Percentiles rank a stretch among this genome's conserved stretches.
These are phyloP conservation scores for Cladobotryum protrusum DNA, from an alignment of 2,329 filamentous ascomycete species.

Conservation along the genomic window DNA sequence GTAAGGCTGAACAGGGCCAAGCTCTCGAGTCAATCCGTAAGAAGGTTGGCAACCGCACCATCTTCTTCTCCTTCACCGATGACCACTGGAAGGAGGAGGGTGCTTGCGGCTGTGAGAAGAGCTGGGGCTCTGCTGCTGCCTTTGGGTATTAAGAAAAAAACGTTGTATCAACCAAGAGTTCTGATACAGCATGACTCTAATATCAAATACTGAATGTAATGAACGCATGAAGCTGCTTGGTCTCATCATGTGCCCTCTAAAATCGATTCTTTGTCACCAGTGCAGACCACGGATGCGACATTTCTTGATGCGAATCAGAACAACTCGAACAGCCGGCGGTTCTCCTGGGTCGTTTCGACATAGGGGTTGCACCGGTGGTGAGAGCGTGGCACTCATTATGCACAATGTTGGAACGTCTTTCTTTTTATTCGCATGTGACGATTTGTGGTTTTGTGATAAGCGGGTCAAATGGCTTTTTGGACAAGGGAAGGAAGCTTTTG, in stretches of 20 bases:
- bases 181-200: not conserved
- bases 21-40: slow-evolving; percentile 68
- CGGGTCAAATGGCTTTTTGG: slow-evolving; percentile 7
- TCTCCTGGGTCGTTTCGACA: not conserved
- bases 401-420: not conserved
- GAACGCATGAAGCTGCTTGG: slow-evolving; percentile 2
- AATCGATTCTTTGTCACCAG: not conserved
- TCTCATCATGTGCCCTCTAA: not conserved
- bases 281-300: not conserved
- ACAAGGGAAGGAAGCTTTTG: slow-evolving; percentile 15
- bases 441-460: slow-evolving; percentile 10
- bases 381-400: not conserved
- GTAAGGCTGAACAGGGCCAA: slow-evolving; percentile 56
- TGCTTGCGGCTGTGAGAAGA: slow-evolving; percentile 66
- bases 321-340: not conserved
- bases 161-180: not conserved
- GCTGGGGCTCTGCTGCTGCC: slow-evolving; percentile 57
- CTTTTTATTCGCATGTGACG: slow-evolving; percentile 1
- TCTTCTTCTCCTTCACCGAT: slow-evolving; percentile 76
- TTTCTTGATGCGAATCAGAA: too few relatives aligned
- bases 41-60: slow-evolving; percentile 58
- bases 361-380: not conserved
- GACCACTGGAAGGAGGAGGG: slow-evolving; percentile 77
- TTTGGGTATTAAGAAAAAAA: slow-evolving; percentile 14
- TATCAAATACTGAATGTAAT: slow-evolving; percentile 3